Percentiles rank a stretch among this genome's conserved stretches.
Conservation (phyloP, 352 stramenopile species). For the Hyaloperonospora arabidopsidis region DNA sequence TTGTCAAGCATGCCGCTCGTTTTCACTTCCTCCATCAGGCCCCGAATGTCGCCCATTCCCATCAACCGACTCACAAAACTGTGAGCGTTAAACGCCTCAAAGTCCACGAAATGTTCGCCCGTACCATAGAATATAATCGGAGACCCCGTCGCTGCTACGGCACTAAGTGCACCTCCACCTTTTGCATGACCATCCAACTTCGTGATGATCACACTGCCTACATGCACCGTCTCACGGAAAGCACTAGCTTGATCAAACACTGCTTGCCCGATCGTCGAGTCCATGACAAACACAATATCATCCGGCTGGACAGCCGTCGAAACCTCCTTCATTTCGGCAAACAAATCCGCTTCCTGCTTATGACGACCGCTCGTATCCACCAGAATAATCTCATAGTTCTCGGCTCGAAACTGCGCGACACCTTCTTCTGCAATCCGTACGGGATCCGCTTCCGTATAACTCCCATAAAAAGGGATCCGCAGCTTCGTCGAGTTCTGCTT, state of each 20-base stretch:
- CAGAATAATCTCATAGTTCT: conserved; percentile 99
- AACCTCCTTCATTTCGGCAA: conserved; percentile 99
- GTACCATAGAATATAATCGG: conserved; percentile 98
- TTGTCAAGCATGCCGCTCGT: conserved; percentile 85
- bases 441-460: conserved; percentile 96
- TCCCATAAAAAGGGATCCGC: conserved; percentile 97
- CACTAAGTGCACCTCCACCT: conserved; percentile 95
- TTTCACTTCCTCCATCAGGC: conserved; percentile 93
- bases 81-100: conserved; percentile 96
- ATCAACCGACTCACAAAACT: conserved; percentile 98
- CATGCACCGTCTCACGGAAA: conserved; percentile 93
- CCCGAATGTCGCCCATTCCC: conserved; percentile 96
- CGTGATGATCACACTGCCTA: conserved; percentile 98
- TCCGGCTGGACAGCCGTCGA: conserved; percentile 91
- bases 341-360: conserved; percentile 96
- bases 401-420: conserved; percentile 92
- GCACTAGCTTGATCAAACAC: conserved; percentile 94
- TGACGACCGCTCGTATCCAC: conserved; percentile 98
- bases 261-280: conserved; percentile 98
- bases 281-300: conserved; percentile 98
- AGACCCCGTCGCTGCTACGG: conserved; percentile 94
- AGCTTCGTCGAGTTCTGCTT: conserved; percentile 99
- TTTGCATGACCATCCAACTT: conserved; percentile 99
- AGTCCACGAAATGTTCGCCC: conserved; percentile 97
- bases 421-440: conserved; percentile 97